Conservation (phyloP, 2,329 filamentous ascomycete species). For the Orbilia ellipsospora region DNA sequence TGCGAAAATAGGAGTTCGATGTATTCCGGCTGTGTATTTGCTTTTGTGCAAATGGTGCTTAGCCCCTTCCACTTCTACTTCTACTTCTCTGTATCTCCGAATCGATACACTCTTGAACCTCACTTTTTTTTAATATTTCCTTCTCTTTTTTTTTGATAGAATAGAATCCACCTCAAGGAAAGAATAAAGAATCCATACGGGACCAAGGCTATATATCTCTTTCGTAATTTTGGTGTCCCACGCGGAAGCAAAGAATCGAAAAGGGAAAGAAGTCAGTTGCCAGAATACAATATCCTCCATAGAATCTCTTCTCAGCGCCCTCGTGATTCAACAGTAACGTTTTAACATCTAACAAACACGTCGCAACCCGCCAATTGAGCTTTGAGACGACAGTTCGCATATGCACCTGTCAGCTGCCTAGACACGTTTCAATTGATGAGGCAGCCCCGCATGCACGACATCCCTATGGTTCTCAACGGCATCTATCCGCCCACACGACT, state of each 20-base stretch:
- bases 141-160: background rate
- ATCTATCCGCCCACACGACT: constrained; percentile 2
- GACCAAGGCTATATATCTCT: background rate
- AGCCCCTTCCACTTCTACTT: background rate
- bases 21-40: constrained; percentile 2
- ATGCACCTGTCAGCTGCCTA: no score
- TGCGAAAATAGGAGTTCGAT: background rate
- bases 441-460: background rate
- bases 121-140: background rate
- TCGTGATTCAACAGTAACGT: no score
- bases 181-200: background rate
- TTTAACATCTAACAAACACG: background rate
- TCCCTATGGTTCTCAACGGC: background rate
- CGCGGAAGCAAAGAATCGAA: constrained; percentile 32
- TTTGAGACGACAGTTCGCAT: background rate
- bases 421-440: background rate
- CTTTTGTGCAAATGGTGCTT: constrained; percentile 12
- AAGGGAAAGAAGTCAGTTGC: no score
- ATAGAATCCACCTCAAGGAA: background rate
- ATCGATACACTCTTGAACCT: constrained; percentile 1
- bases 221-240: constrained; percentile 29
- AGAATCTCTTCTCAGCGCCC: no score
- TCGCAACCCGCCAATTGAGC: background rate
- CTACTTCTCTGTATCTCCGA: constrained; percentile 1
- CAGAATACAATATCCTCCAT: background rate